These are phyloP conservation scores for Hypoxylon lienhwacheense DNA, from an alignment of 495 filamentous ascomycete genomes.

Conservation along the genomic window DNA sequence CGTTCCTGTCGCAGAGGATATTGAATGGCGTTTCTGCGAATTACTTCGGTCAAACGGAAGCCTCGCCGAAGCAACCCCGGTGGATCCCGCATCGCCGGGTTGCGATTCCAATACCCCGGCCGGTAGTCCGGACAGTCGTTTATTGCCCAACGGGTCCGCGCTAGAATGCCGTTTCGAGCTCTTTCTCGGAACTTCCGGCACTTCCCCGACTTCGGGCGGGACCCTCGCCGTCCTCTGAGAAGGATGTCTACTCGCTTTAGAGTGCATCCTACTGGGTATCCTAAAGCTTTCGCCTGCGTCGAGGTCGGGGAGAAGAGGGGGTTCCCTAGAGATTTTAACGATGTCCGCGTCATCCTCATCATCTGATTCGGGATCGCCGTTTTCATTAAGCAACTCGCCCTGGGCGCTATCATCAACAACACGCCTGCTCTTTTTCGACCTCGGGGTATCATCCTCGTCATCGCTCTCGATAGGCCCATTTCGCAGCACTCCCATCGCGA, in stretches of 20 bases:
- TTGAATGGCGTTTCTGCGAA: conserved; percentile 55
- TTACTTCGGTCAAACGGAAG: conserved; percentile 64
- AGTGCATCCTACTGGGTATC: conserved; percentile 64
- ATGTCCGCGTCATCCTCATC: conserved; percentile 43
- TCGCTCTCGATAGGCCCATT: conserved; percentile 63
- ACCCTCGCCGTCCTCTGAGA: conserved; percentile 36
- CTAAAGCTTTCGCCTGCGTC: conserved; percentile 65
- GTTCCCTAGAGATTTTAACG: conserved; percentile 52
- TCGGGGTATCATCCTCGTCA: conserved; percentile 51
- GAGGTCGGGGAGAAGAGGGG: conserved; percentile 62
- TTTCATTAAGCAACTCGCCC: conserved; percentile 52
- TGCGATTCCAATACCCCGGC: conserved; percentile 18
- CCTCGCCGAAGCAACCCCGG: conserved; percentile 45
- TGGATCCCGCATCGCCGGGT: conserved; percentile 17
- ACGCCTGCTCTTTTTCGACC: conserved; percentile 28
- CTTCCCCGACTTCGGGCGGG: conserved; percentile 13
- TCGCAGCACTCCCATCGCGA: conserved; percentile 58
- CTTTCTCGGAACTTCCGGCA: conserved; percentile 59
- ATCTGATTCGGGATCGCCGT: conserved; percentile 45
- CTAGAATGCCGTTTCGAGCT: conserved; percentile 60
- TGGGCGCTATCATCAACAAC: conserved; percentile 36
- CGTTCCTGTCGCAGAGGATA: conserved; percentile 51
- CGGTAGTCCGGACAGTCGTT: conserved; percentile 18
- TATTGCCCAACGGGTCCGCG: conserved; percentile 28
- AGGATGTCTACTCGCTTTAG: conserved; percentile 53